Base-by-base conservation (phyloP, 2,329 filamentous ascomycete genomes). In the Alternaria postmessia region DNA sequence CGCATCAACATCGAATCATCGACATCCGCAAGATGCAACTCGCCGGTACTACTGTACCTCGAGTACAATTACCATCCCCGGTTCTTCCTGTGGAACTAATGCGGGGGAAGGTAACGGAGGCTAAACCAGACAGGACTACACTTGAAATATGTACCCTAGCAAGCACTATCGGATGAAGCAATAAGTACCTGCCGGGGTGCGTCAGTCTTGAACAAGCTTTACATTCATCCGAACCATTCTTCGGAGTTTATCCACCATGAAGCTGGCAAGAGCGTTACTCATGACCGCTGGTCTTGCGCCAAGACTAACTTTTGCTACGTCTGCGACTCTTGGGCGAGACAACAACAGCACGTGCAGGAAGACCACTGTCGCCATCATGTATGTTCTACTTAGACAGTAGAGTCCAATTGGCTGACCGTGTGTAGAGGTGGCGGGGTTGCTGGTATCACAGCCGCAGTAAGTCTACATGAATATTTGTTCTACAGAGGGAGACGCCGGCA, bases 361-460 rank as follows among this genome's bases (percentile, higher is more conserved):
- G 49, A 78, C 76, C 5, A 74, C 61, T 6, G 75, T 78, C 34
- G 76, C 71, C 0, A 70, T 78, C 12, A 61, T 78, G 69, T 76
- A 54, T 41, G 68, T 68, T 24, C 9, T 0, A 20, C 16, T 8
- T 24, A 6, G 0, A n/a, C 4, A 0, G 7, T 16, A 7, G 4
- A 11, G 4, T 34, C 8, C 1, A 2, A 3, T 20, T 38, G 28
- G 34, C 28, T 47, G 78, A 54, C 0, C 72, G 16, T 41, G 11
- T 3, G 26, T 26, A 75, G 73, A 38, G 88, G 88, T 34, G 88
- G 84, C 14, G 88, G 88, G 12, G 84, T 88, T 54, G 83, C 88
- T 1, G 88, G 88, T 6, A 86, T 90, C 41, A 86, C 88, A 12
- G 87, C 88, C 14, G 88, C 88, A 22, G 81, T 84, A 73, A 61